Percentiles rank a stretch among this genome's conserved stretches.
Evolutionary conservation across 257 asterid species (phyloP).

Genomic region (Solanum habrochaites): DNA sequence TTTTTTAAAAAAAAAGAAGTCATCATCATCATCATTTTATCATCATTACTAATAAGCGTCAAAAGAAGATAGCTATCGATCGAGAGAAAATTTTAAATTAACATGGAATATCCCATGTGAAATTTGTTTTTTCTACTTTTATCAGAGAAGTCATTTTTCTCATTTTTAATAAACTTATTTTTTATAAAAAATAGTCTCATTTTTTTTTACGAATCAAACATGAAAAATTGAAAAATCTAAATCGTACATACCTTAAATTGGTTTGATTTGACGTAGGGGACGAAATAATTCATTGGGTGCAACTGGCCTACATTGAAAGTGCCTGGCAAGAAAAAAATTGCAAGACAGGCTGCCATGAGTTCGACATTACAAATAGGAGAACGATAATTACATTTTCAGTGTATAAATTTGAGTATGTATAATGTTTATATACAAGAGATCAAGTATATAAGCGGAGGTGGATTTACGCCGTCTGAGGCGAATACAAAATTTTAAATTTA

Average conservation of each 20-base stretch:
- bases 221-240: background rate
- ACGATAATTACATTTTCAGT: background rate
- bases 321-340: background rate
- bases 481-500: background rate
- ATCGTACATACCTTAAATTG: background rate
- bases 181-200: accelerated
- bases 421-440: background rate
- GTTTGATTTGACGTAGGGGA: background rate
- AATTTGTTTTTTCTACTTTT: too few species aligned
- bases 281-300: background rate
- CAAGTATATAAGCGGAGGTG: background rate
- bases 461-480: accelerated
- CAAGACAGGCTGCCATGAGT: background rate
- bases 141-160: too few species aligned
- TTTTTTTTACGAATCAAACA: background rate
- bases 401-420: background rate
- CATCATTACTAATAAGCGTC: too few species aligned
- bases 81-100: too few species aligned
- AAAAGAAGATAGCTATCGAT: background rate
- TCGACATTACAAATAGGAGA: background rate
- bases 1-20: too few species aligned
- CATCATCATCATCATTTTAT: too few species aligned
- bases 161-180: too few species aligned
- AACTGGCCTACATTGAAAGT: background rate
- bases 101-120: too few species aligned